Evolutionary conservation across 2,329 filamentous ascomycete species (phyloP), one percentile per base, ranked within the genome.

Genomic region (Lecanoromycetidae sp.): DNA sequence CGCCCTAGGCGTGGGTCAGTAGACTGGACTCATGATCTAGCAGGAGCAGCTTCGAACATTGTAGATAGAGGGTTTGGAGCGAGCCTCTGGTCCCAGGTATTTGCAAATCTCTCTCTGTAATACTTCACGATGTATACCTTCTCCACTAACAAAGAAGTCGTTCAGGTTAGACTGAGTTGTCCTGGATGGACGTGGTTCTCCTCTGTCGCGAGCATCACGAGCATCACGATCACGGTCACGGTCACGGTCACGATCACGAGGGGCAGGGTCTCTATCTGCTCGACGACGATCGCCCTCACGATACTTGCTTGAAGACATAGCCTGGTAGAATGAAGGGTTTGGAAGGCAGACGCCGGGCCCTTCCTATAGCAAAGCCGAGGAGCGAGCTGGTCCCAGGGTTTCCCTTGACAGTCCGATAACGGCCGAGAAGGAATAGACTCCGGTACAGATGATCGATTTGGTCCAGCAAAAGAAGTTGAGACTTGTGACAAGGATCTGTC

Each of bases 31-130:
- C 33, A 19, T n/a, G n/a, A 9, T 30, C 48, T 48, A 44, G 29
- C 26, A 47, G 48, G 39, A 36, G 53, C 46, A 58, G 55, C 56
- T 57, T 62, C 71, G 57, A 74, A 86, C 82, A 74, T 84, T 77
- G 65, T 84, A 82, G 57, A 75, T 77, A 58, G 80, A 81, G 50
- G 82, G 83, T 60, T 80, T 80, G 61, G 86, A 83, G 58, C 85
- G 74, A 56, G 84, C 84, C 71, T 88, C 84, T 64, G 86, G 86
- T 60, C 84, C 84, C 57, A 88, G 74, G 63, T 87, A 88, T 61
- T 83, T 82, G 70, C 84, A 87, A 56, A 88, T 86, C 63, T 88
- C 84, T 61, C 82, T 80, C 54, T 84, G 85, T 66, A 88, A 87
- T 58, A 88, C 84, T 65, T 88, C 83, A 58, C 83, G 79, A 63